Evolutionary conservation across 805 yeast genomes (phyloP).

Genomic region (Candida manassasensis): DNA sequence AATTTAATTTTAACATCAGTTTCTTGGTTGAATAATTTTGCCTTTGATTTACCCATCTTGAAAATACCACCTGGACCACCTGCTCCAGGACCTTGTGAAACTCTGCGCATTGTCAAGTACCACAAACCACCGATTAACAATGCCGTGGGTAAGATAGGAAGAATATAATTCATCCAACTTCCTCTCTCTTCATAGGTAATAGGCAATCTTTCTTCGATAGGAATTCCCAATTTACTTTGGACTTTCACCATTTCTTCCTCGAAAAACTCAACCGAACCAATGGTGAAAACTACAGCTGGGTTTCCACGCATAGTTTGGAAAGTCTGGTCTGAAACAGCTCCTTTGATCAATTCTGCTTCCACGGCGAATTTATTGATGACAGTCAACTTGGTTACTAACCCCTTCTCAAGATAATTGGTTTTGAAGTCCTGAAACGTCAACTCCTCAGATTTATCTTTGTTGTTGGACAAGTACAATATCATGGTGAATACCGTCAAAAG

Average conservation of each 20-base stretch:
- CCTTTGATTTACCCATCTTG: constrained; percentile 73
- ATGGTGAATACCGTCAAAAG: constrained; percentile 4
- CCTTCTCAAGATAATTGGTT: constrained; percentile 69
- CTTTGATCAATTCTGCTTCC: constrained; percentile 55
- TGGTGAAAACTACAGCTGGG: constrained; percentile 65
- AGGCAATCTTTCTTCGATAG: constrained; percentile 70
- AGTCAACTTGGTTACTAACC: constrained; percentile 66
- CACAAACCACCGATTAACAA: constrained; percentile 74
- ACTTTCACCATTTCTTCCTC: constrained; percentile 76
- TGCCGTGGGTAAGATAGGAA: constrained; percentile 77
- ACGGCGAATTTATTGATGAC: constrained; percentile 74
- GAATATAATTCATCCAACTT: constrained; percentile 54
- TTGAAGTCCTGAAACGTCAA: constrained; percentile 79
- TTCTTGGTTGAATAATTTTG: constrained; percentile 77
- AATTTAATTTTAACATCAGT: constrained; percentile 78
- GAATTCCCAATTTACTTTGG: constrained; percentile 66
- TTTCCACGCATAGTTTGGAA: constrained; percentile 32
- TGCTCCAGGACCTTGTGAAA: constrained; percentile 41
- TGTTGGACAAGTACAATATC: constrained; percentile 6
- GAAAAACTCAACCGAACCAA: constrained; percentile 81
- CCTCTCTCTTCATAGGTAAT: constrained; percentile 69
- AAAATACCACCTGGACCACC: constrained; percentile 54
- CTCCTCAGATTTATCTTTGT: constrained; percentile 19
- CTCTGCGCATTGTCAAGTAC: constrained; percentile 56
- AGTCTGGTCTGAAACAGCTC: constrained; percentile 40